Base-by-base conservation (phyloP, 495 filamentous ascomycete species). In the Lophiotrema nucula region DNA sequence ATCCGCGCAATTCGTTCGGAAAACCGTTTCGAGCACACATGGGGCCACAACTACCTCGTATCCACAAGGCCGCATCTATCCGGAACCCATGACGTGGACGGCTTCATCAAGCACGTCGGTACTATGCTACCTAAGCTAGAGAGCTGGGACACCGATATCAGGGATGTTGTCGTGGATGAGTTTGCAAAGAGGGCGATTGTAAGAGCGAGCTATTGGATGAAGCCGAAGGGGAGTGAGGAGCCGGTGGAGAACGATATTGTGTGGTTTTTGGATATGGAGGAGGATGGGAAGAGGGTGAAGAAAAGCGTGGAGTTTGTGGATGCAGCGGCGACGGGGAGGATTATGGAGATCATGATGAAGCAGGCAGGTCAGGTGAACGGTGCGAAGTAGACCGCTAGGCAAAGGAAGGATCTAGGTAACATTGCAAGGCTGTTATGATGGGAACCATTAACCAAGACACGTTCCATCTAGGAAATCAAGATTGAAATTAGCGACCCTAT, bases 301-400 rank as follows among this genome's bases (percentile, higher is more conserved):
- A 64, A 51, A 37, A 56, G 54, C 11, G 26, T 62, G n/a, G 71
- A 73, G 65, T 74, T 69, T 56, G 59, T 73, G 24, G 72, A 73
- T 64, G 44, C 50, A 25, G 52, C 33, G n/a, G 65, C 65, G 12
- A 44, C n/a, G 2, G 1, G 31, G 38, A 55, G 21, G 41, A 45
- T 55, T 18, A 19, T 2, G 12, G 39, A 55, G 25, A 11, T 53
- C 8, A 35, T 35, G 31, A 35, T 35, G 31, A n/a, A n/a, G n/a
- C n/a, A n/a, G n/a, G n/a, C n/a, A n/a, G n/a, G n/a, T n/a, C n/a
- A n/a, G n/a, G n/a, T n/a, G n/a, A n/a, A n/a, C n/a, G n/a, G n/a
- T n/a, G n/a, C n/a, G n/a, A n/a, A n/a, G n/a, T n/a, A n/a, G n/a
- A n/a, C n/a, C n/a, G n/a, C n/a, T n/a, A n/a, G n/a, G n/a, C n/a